phyloP scores from a whole-genome alignment of 2,329 filamentous ascomycete genomes.

The Diplodia mutila region DNA sequence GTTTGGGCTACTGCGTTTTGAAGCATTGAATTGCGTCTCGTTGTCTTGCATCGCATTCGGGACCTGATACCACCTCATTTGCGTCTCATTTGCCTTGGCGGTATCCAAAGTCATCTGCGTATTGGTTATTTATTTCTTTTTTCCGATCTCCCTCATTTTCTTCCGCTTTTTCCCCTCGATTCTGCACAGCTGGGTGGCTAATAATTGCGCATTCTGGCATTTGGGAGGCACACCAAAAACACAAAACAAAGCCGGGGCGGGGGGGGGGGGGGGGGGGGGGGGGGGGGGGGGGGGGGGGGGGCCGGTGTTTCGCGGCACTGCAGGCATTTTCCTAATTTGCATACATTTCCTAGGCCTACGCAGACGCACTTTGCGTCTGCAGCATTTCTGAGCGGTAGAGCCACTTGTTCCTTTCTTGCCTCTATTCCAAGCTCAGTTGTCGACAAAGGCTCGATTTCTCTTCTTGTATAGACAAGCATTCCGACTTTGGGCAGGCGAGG shows the following conservation, averaged over 20 bases:
- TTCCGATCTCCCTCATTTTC: too few species aligned
- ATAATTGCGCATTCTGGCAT: constrained; percentile 22
- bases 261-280: too few species aligned
- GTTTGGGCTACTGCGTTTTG: constrained; percentile 17
- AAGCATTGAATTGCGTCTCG: constrained; percentile 22
- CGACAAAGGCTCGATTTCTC: neutral
- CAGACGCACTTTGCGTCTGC: neutral
- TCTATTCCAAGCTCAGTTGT: constrained; percentile 15
- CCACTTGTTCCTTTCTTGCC: constrained; percentile 7
- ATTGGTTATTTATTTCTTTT: neutral
- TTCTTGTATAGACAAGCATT: constrained; percentile 23
- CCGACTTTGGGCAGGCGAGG: constrained; percentile 12
- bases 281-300: too few species aligned
- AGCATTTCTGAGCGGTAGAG: constrained; percentile 14
- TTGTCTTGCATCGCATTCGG: constrained; percentile 14
- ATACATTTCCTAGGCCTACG: constrained; percentile 10
- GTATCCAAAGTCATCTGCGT: neutral
- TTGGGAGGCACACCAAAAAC: constrained; percentile 12
- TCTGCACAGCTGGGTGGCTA: constrained; percentile 16
- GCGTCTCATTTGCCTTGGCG: constrained; percentile 19
- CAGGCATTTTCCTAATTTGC: constrained; percentile 11
- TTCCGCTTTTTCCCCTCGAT: neutral
- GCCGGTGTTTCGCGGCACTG: neutral
- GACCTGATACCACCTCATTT: constrained; percentile 22
- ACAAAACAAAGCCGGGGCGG: neutral